These are phyloP conservation scores for Claviceps paspali DNA, from an alignment of 2,329 filamentous ascomycete species.

Conservation along the genomic window DNA sequence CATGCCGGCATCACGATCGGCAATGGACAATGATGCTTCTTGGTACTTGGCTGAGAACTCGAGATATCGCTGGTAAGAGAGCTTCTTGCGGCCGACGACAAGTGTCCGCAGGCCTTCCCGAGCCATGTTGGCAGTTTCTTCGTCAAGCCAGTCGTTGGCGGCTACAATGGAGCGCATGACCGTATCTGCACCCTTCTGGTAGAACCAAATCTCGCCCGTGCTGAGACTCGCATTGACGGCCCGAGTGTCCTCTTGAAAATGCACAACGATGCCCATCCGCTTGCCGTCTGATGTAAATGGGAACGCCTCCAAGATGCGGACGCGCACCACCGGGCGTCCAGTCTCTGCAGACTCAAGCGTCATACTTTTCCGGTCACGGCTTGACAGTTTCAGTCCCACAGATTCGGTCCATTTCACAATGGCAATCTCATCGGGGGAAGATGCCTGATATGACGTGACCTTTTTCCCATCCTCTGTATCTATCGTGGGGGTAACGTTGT, in stretches of 20 bases:
- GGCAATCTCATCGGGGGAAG: conserved; percentile 93
- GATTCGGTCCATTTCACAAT: conserved; percentile 93
- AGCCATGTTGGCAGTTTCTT: conserved; percentile 99
- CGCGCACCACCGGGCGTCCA: conserved; percentile 61
- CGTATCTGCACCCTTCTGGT: conserved; percentile 94
- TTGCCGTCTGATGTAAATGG: conserved; percentile 97
- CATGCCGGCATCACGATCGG: conserved; percentile 68
- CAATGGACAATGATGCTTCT: conserved; percentile 66
- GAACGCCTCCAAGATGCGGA: conserved; percentile 84
- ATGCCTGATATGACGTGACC: conserved; percentile 83
- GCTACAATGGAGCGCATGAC: conserved; percentile 95
- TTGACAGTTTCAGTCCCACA: conserved; percentile 69
- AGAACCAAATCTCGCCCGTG: conserved; percentile 86
- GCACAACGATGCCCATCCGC: conserved; percentile 92
- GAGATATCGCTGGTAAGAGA: conserved; percentile 64
- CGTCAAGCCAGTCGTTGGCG: conserved; percentile 95
- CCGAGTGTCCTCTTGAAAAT: conserved; percentile 50
- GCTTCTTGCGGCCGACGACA: conserved; percentile 81
- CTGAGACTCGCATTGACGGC: conserved; percentile 34
- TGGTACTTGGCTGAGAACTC: conserved; percentile 64
- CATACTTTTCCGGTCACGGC: conserved; percentile 80
- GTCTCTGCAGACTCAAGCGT: conserved; percentile 62
- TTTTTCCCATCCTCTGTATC: conserved; percentile 68
- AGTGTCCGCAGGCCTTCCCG: conserved; percentile 87
- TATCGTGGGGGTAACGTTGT: conserved; percentile 77